These are phyloP conservation scores for Chalciporus pseudorubinellus DNA, from an alignment of 768 basidiomycete genomes.

Conservation along the genomic window DNA sequence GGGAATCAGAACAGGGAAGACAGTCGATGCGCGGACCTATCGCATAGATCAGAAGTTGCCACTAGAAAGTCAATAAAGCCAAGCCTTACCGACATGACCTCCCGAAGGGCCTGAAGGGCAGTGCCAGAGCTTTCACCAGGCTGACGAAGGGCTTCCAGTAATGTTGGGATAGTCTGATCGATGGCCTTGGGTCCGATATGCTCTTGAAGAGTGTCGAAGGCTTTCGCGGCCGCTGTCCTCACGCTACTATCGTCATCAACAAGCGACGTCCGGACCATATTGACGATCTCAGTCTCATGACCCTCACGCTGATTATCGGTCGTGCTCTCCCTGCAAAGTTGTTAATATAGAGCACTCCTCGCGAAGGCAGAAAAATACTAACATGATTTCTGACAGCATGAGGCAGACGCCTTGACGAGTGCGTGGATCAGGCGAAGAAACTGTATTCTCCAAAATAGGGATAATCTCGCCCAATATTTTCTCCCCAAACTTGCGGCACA, in stretches of 20 bases:
- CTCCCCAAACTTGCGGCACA: constrained; percentile 96
- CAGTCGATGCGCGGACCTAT: constrained; percentile 88
- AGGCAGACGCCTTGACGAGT: constrained; percentile 85
- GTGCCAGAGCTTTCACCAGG: constrained; percentile 95
- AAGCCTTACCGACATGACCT: constrained; percentile 84
- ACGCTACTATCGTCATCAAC: constrained; percentile 88
- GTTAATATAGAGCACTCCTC: constrained; percentile 6
- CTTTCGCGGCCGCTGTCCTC: constrained; percentile 82
- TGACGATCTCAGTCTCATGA: constrained; percentile 85
- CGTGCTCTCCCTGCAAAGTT: constrained; percentile 64
- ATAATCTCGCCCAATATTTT: constrained; percentile 83
- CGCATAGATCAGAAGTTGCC: constrained; percentile 1
- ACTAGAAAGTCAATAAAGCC: not conserved
- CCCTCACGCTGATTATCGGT: constrained; percentile 82
- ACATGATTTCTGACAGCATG: constrained; percentile 88
- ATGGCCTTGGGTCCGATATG: constrained; percentile 88
- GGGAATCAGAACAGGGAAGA: constrained; percentile 96
- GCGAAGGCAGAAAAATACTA: constrained; percentile 23
- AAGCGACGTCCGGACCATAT: constrained; percentile 77
- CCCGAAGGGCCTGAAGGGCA: constrained; percentile 86
- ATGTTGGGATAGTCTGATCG: constrained; percentile 93
- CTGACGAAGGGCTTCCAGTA: constrained; percentile 89
- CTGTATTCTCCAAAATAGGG: constrained; percentile 66
- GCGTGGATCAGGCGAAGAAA: constrained; percentile 57
- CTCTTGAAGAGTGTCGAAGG: constrained; percentile 92